These are phyloP conservation scores for Saccharomycopsis fibuligera DNA, from an alignment of 805 yeast species.

Conservation along the genomic window DNA sequence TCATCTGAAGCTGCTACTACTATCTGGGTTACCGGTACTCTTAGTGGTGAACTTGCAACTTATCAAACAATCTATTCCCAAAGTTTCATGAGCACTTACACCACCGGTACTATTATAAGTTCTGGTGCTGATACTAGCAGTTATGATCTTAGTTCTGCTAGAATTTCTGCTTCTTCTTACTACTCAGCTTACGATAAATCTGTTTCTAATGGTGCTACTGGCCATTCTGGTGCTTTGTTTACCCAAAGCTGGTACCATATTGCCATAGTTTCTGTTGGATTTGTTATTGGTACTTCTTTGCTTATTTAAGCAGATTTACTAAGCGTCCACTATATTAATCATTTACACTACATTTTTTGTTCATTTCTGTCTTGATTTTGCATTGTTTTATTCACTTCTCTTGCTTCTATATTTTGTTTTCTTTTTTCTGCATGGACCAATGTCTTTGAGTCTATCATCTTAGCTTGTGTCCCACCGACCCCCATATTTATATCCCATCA, in stretches of 20 bases:
- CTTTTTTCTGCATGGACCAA: too few relatives aligned
- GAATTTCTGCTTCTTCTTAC: constrained; percentile 6
- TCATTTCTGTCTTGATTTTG: too few relatives aligned
- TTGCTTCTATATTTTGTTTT: not conserved
- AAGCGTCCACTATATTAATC: not conserved
- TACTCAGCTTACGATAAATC: not conserved
- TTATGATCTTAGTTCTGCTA: constrained; percentile 1
- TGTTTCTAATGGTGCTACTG: not conserved
- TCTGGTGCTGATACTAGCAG: constrained; percentile 6
- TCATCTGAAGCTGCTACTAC: constrained; percentile 19
- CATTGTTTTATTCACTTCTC: not conserved
- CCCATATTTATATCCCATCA: too few relatives aligned
- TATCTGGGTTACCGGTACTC: constrained; percentile 47
- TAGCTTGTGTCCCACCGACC: too few relatives aligned
- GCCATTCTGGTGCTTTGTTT: not conserved
- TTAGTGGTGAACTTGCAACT: constrained; percentile 32
- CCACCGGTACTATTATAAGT: constrained; percentile 31
- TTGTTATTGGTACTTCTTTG: not conserved
- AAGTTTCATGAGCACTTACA: constrained; percentile 38
- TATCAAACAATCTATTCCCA: constrained; percentile 47
- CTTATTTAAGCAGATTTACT: not conserved
- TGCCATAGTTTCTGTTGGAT: not conserved
- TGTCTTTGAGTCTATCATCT: too few relatives aligned
- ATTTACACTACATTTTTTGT: not conserved
- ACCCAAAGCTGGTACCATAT: not conserved